Evolutionary conservation across 1,284 basidiomycete genomes (phyloP).

Genomic region (Stereum hirsutum): DNA sequence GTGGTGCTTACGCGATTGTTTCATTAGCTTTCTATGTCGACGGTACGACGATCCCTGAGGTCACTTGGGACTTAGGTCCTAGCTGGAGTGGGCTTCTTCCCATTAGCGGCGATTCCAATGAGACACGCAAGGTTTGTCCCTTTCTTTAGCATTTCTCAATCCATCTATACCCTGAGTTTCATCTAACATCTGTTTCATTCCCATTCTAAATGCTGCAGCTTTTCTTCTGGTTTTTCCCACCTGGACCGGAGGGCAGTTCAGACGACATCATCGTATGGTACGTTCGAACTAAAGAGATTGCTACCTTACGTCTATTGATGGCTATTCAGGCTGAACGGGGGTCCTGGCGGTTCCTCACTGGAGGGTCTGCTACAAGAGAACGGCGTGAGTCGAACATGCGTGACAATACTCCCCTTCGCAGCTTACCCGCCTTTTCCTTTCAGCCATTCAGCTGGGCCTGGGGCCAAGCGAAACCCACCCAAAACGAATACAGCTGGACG

Average conservation of each 20-base stretch:
- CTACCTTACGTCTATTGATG: too few species aligned
- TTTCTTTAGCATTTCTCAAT: background rate
- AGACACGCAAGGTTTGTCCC: constrained; percentile 48
- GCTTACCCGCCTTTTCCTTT: background rate
- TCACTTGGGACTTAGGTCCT: constrained; percentile 11
- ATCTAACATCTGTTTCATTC: background rate
- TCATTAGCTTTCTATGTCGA: constrained; percentile 8
- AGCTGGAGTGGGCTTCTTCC: constrained; percentile 41
- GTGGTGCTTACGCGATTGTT: background rate
- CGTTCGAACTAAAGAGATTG: background rate
- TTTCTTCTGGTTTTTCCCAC: constrained; percentile 85
- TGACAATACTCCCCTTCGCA: background rate
- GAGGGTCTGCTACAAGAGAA: constrained; percentile 79
- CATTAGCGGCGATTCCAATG: constrained; percentile 42
- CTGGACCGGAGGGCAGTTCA: constrained; percentile 54
- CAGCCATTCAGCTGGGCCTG: constrained; percentile 62
- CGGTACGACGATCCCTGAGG: constrained; percentile 7
- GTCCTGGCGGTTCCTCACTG: constrained; percentile 60
- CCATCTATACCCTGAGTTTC: background rate
- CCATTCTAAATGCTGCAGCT: constrained; percentile 30
- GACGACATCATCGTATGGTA: constrained; percentile 73
- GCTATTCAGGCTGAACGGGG: constrained; percentile 34
- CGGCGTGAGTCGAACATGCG: constrained; percentile 40
- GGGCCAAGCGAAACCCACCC: constrained; percentile 57
- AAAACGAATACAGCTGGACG: constrained; percentile 73